phyloP scores from a whole-genome alignment of 192 early-diverging fungal species.

The Coemansia sp. region DNA sequence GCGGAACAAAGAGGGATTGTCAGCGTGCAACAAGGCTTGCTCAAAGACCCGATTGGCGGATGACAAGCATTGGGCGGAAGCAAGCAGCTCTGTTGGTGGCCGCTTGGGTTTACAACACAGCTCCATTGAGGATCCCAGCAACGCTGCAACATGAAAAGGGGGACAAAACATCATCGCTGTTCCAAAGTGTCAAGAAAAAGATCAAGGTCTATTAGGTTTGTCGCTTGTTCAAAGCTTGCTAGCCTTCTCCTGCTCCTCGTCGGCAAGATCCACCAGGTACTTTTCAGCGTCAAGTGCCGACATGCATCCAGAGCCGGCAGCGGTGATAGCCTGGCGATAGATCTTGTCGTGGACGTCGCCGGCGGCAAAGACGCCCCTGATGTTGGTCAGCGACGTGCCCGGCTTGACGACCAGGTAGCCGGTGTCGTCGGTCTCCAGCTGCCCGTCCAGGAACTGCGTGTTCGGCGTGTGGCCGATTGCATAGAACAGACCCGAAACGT shows the following conservation, averaged over 20 bases:
- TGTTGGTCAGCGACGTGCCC: conserved; percentile 79
- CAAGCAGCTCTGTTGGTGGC: too few species aligned
- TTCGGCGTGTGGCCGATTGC: conserved; percentile 97
- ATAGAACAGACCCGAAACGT: conserved; percentile 94
- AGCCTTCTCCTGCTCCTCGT: conserved; percentile 46
- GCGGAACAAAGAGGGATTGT: too few species aligned
- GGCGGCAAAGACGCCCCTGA: conserved; percentile 94
- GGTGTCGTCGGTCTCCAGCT: conserved; percentile 81
- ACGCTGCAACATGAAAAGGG: background rate
- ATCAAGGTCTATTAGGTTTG: background rate
- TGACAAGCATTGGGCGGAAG: too few species aligned
- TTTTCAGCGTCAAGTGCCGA: conserved; percentile 96
- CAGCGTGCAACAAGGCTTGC: background rate
- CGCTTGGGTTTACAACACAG: too few species aligned
- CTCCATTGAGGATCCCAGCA: background rate
- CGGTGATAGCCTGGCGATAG: conserved; percentile 98
- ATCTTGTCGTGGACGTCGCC: conserved; percentile 97
- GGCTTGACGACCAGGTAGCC: conserved; percentile 87
- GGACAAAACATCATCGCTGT: background rate
- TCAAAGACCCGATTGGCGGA: background rate
- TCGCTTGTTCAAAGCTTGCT: conserved; percentile 34
- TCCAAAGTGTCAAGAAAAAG: background rate
- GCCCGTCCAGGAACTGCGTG: conserved; percentile 71
- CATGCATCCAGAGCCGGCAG: conserved; percentile 97
- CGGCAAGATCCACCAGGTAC: conserved; percentile 80